Evolutionary conservation across 352 stramenopile genomes (phyloP), one percentile per base, ranked within the genome.

Genomic region (Globisporangium barbulae): DNA sequence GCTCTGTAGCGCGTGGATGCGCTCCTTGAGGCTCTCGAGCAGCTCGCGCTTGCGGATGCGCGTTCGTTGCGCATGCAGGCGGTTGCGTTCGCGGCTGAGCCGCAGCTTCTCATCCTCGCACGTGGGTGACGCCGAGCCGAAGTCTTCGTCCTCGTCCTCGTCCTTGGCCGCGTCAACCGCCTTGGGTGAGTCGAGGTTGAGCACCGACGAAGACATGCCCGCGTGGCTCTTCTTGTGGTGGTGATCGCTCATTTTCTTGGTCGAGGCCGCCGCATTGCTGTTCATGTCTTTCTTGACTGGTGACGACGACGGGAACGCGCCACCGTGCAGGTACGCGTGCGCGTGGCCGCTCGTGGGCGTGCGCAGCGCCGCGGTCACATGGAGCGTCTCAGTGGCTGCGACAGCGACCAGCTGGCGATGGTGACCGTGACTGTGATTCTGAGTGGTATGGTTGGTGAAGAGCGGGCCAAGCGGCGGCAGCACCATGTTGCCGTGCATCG

Each of bases 11-110:
- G 71, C 71, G 31, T 77, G 65, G 39, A 92, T 90, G 47, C 79
- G 81, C 58, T 89, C 81, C 56, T 89, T 92, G 19, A 92, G 72
- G 53, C 75, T 87, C 71, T 90, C 81, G 2, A 92, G 70, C 58
- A 90, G 59, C 74, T 92, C 81, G 42, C 83, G 79, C 65, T 92
- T 92, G 47, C 83, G 83, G 61, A 88, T 89, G 5, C 83, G 71
- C 59, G 81, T 92, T 53, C 81, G 83, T 65, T 92, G 83, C 3
- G 83, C 81, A 53, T 92, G 83, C 17, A 92, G 71, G 0, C 83
- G 83, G 65, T 92, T 92, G 35, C 83, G 83, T 48, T 92, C 83
- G 53, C 83, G 78, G 66, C 78, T 90, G 3, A 92, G 71, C 28
- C 83, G 83, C 55, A 90, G 65, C 56, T 90, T 90, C 60, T 87